Conservation (phyloP, 176 grass and related monocot species). For the Canna indica region DNA sequence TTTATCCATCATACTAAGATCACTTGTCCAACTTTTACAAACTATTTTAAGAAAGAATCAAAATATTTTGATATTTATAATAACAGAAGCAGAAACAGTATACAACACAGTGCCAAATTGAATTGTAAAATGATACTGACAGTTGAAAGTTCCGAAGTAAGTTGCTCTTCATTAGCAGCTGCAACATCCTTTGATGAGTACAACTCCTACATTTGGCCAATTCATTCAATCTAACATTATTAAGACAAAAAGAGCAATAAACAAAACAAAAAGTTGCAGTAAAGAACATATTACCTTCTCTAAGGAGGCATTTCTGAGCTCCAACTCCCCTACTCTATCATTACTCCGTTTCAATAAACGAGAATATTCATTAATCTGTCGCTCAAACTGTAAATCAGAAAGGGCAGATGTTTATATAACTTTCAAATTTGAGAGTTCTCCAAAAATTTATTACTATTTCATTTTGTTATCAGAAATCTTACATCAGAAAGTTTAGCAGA, state of each 20-base stretch:
- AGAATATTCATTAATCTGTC: conserved; percentile 61
- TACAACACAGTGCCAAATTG: background rate
- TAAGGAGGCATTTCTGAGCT: conserved; percentile 60
- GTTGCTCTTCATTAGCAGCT: conserved; percentile 60
- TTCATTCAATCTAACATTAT: background rate
- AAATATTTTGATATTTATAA: background rate
- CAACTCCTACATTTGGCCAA: conserved; percentile 53
- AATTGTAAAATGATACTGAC: conserved; percentile 30
- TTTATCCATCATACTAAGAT: no score
- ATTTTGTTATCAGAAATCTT: conserved; percentile 23
- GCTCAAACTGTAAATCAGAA: conserved; percentile 63
- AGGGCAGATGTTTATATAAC: background rate
- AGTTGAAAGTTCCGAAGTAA: conserved; percentile 62
- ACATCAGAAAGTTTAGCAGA: conserved; percentile 67
- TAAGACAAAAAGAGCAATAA: background rate
- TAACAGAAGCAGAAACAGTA: background rate
- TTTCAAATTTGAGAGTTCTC: background rate
- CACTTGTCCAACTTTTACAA: no score
- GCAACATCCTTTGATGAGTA: conserved; percentile 60
- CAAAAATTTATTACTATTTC: background rate
- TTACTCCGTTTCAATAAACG: conserved; percentile 59
- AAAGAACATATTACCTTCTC: conserved; percentile 56
- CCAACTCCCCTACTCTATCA: conserved; percentile 51
- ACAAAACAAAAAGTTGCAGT: background rate
- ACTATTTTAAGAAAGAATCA: no score